Base-by-base conservation (phyloP, 169 alveolate genomes). In the Babesia sp. region DNA sequence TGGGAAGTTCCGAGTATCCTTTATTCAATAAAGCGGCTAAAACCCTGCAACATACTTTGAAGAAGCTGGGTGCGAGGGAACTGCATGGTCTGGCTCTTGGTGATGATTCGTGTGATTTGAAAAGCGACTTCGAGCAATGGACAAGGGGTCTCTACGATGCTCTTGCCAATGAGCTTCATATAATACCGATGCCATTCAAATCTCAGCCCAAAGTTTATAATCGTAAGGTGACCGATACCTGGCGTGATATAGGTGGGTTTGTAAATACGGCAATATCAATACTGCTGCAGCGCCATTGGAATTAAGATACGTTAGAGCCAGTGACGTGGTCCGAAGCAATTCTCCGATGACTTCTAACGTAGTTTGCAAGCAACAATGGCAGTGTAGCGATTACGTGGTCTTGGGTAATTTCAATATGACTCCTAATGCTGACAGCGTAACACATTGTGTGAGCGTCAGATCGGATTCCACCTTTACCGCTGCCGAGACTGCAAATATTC, bases 71-170 rank as follows among this genome's bases (percentile, higher is more conserved):
- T 48, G 90, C 92, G 22, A 22, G 66, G 4, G 85, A 61, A 44
- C 54, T 81, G n/a, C 24, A 24, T 3, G 42, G 56, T n/a, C 54
- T 81, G 76, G 73, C 74, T 11, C 59, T 60, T 39, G 93, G 95
- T 18, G 93, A 91, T 36, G 94, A 80, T 51, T 82, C 74, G 28
- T 70, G 54, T 22, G 94, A 90, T 55, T 37, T 84, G 31, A 82
- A 82, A 55, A 79, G 61, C 24, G 95, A 91, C 36, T 91, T 91
- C 71, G 84, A 81, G 24, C 50, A 56, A 41, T 91, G 95, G 95
- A 46, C 37, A 33, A 37, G 50, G 8, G 56, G 56, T 20, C 67
- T 91, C 58, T 71, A 71, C 48, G 44, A 63, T 7, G 45, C 77
- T 42, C 74, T 91, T 37, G 37, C 73, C 1, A 71, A 45, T 48